Evolutionary conservation across 129 eudicot species (phyloP).

Genomic region (Flaveria trinervia): DNA sequence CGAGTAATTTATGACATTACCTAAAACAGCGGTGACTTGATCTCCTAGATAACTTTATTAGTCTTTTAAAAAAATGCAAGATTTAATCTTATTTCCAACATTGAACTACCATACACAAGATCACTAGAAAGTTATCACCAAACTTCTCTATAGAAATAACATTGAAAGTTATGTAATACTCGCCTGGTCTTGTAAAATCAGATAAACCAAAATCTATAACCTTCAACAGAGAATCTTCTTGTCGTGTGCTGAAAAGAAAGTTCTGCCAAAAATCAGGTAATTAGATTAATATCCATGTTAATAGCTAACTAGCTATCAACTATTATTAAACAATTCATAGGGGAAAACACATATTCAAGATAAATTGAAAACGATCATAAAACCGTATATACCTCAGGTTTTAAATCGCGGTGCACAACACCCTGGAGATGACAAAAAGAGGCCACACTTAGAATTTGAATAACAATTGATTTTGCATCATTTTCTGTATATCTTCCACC

Average conservation of each 20-base stretch:
- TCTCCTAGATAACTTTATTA: not conserved
- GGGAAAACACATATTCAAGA: not conserved
- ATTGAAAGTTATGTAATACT: constrained; percentile 12
- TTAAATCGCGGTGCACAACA: constrained; percentile 96
- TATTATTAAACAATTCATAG: not conserved
- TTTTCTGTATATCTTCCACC: constrained; percentile 93
- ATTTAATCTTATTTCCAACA: not conserved
- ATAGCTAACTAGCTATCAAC: not conserved
- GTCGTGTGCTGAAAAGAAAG: constrained; percentile 84
- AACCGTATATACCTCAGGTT: constrained; percentile 76
- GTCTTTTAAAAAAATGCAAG: not conserved
- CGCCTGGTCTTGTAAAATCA: constrained; percentile 90
- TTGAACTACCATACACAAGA: not conserved
- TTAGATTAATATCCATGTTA: constrained; percentile 1
- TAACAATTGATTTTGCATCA: constrained; percentile 83
- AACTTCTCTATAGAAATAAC: not conserved
- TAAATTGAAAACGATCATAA: not conserved
- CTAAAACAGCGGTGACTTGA: not conserved
- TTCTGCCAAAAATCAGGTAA: constrained; percentile 58
- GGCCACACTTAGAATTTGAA: constrained; percentile 69
- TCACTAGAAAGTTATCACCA: not conserved
- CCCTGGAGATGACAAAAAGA: constrained; percentile 87
- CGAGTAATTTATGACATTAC: not conserved
- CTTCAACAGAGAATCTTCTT: constrained; percentile 81
- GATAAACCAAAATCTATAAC: constrained; percentile 95